Conservation (phyloP, 2,329 filamentous ascomycete species). For the Alternaria conjuncta region DNA sequence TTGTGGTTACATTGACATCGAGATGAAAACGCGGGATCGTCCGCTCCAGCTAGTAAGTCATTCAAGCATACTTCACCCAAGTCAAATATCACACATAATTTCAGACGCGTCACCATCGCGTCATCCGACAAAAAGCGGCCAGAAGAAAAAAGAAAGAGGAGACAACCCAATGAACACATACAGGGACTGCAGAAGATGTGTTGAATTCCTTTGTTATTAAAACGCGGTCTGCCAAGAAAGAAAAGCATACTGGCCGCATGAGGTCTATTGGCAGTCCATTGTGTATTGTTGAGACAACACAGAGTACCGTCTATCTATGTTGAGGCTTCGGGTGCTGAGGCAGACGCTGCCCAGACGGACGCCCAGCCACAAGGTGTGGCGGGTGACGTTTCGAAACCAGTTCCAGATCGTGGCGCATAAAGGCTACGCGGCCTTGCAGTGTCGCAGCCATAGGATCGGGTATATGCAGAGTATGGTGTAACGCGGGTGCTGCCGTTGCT, state of each 20-base stretch:
- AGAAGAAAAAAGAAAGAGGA: background rate
- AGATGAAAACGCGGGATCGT: background rate
- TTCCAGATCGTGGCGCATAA: constrained; percentile 17
- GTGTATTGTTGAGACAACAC: background rate
- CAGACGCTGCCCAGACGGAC: constrained; percentile 8
- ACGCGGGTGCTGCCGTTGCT: constrained; percentile 8
- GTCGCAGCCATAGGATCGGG: constrained; percentile 1
- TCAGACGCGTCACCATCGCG: background rate
- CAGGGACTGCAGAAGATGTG: background rate
- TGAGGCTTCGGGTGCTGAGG: background rate
- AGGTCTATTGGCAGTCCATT: background rate
- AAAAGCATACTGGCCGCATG: background rate
- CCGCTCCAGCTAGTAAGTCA: background rate
- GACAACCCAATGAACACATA: background rate
- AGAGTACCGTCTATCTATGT: background rate
- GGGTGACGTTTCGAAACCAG: constrained; percentile 7
- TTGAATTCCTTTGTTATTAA: background rate
- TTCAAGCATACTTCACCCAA: background rate
- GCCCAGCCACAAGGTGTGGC: constrained; percentile 9
- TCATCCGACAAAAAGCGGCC: background rate
- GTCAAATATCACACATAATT: background rate
- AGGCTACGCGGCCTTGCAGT: constrained; percentile 1
- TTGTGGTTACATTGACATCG: background rate
- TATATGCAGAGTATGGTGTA: constrained; percentile 9
- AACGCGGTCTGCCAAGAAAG: background rate